phyloP scores from a whole-genome alignment of 2,329 filamentous ascomycete genomes.

The Alternaria novae-zelandiae region DNA sequence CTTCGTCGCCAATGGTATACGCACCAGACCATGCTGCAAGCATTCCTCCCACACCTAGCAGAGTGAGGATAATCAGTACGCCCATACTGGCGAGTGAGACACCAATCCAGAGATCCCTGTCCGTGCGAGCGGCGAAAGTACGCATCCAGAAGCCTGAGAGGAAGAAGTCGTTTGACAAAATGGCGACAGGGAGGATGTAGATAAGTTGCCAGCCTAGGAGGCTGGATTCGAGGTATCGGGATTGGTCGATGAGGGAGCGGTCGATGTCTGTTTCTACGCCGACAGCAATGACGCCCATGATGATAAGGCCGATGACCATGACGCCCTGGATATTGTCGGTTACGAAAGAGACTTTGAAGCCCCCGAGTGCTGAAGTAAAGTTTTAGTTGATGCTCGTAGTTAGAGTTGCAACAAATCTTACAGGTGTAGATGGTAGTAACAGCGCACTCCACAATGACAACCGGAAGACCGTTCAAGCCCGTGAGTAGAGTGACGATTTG shows the following conservation, averaged over 20 bases:
- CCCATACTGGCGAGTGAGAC: conserved; percentile 68
- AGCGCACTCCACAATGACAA: conserved; percentile 77
- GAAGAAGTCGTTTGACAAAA: conserved; percentile 87
- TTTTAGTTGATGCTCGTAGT: background rate
- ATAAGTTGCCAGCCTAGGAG: conserved; percentile 84
- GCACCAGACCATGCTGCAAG: conserved; percentile 81
- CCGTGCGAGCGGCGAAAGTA: conserved; percentile 79
- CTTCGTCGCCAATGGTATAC: conserved; percentile 66
- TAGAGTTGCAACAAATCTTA: conserved; percentile 46
- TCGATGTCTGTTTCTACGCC: conserved; percentile 77
- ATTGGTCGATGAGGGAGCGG: conserved; percentile 69
- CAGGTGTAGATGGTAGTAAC: conserved; percentile 86
- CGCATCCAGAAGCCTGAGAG: conserved; percentile 84
- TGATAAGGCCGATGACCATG: conserved; percentile 77
- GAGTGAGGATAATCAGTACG: conserved; percentile 72
- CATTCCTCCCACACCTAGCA: conserved; percentile 76
- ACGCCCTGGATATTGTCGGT: conserved; percentile 82
- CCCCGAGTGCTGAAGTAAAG: conserved; percentile 67
- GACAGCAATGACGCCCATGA: conserved; percentile 79
- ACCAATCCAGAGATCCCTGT: conserved; percentile 78
- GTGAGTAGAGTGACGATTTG: conserved; percentile 79
- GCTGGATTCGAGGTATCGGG: conserved; percentile 70
- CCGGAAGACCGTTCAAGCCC: conserved; percentile 74
- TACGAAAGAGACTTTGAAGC: conserved; percentile 83
- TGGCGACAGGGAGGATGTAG: conserved; percentile 81